Conservation (phyloP, 2,329 filamentous ascomycete species). For the Chrysosporium queenslandicum region DNA sequence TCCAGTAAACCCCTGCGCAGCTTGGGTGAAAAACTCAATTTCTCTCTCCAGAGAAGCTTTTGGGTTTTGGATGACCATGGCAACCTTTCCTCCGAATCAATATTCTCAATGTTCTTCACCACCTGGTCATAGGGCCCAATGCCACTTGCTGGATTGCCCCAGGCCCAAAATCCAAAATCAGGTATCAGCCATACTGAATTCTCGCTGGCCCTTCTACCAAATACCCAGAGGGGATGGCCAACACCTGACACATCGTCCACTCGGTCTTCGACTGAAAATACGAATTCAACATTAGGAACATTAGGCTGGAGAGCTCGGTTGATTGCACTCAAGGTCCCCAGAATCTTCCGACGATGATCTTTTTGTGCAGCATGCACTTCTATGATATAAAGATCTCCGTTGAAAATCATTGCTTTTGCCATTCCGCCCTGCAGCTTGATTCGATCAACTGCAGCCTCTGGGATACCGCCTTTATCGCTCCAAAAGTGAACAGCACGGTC, state of each 20-base stretch:
- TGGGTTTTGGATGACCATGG: constrained; percentile 32
- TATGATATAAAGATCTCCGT: constrained; percentile 28
- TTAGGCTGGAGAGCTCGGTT: constrained; percentile 39
- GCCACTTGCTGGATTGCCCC: constrained; percentile 32
- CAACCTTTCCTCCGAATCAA: constrained; percentile 16
- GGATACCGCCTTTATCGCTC: constrained; percentile 22
- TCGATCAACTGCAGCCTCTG: constrained; percentile 22
- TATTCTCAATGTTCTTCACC: constrained; percentile 24
- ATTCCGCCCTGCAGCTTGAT: constrained; percentile 27
- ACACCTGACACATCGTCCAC: constrained; percentile 35
- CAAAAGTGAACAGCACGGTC: constrained; percentile 26
- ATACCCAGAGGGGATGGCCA: constrained; percentile 36
- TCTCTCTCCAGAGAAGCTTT: constrained; percentile 43
- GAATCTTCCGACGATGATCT: constrained; percentile 31
- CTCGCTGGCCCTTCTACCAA: constrained; percentile 32
- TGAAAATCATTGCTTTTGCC: constrained; percentile 28
- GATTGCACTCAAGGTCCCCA: constrained; percentile 39
- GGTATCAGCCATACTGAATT: constrained; percentile 43
- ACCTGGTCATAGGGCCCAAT: constrained; percentile 32
- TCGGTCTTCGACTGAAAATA: constrained; percentile 36
- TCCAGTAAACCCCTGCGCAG: constrained; percentile 35
- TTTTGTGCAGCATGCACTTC: constrained; percentile 25
- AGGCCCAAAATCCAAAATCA: constrained; percentile 45
- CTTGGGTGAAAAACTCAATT: constrained; percentile 35
- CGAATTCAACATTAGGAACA: constrained; percentile 41